Evolutionary conservation across 2,329 filamentous ascomycete genomes (phyloP), one percentile per base, ranked within the genome.

Genomic region (Scortechinia acanthostroma): DNA sequence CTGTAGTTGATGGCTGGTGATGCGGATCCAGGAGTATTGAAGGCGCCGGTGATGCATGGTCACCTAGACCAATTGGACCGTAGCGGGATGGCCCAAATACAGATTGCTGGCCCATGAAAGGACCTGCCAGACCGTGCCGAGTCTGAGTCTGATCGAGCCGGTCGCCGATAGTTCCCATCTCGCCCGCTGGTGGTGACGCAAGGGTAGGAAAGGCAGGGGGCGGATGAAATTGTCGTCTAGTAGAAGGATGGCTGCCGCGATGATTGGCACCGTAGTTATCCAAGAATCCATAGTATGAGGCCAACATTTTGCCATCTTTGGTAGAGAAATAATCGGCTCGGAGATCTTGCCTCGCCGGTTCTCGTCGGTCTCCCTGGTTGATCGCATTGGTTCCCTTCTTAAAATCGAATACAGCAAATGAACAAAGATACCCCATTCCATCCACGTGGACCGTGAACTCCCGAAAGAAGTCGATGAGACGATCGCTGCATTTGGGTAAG

Each of bases 381-480:
- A 40, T 64, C 51, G 73, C 74, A 42, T 77, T 74, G 19, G 83
- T 73, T 20, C 83, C 86, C 60, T 90, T 91, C 62, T 95, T 91
- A 67, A 97, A 97, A 51, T 96, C 88, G 56, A 98, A 98, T 25
- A 95, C 89, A 2, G 93, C 93, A 65, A 96, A 97, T 1, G 91
- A 96, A 63, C 93, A 98, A 10, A 97, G 89, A 52, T 96, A 91
- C 19, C 93, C 93, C 25, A 98, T 76, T 0, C 93, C 93, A 57
- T 98, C 93, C 15, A 98, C 91, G 54, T 98, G 91, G 19, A 98
- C 83, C 0, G 93, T 97, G 54, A 97, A 96, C 59, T 98, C 93
- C 30, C 93, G 83, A 70, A 98, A 97, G 64, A 98, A 98, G 64
- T 98, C 93, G 47, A 97, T 84, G 50, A 98, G 85, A 48, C 91